Evolutionary conservation across 257 asterid species (phyloP).

Genomic region (Linaria vulgaris): DNA sequence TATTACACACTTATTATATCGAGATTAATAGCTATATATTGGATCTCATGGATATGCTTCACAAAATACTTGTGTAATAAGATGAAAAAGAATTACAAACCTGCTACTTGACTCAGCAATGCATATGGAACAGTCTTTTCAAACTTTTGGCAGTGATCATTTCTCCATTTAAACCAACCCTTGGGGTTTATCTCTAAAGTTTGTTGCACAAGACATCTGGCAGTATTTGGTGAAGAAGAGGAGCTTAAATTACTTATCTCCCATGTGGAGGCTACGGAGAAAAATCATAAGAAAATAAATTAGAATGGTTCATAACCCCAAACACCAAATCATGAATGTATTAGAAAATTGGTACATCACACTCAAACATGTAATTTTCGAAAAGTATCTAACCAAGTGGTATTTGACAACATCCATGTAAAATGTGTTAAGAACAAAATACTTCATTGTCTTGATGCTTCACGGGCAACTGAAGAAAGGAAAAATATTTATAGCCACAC

Average conservation of each 20-base stretch:
- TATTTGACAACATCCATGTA: too few relatives aligned
- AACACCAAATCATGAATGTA: too few relatives aligned
- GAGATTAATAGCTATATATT: neutral
- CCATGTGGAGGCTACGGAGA: conserved; percentile 85
- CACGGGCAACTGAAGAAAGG: too few relatives aligned
- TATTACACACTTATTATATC: neutral
- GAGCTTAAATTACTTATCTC: conserved; percentile 73
- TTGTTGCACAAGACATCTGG: conserved; percentile 76
- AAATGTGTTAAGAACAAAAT: too few relatives aligned
- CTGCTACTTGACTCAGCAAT: conserved; percentile 93
- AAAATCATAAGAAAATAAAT: conserved; percentile 26
- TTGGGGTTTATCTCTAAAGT: conserved; percentile 78
- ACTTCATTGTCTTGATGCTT: too few relatives aligned
- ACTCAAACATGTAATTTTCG: too few relatives aligned
- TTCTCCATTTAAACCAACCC: conserved; percentile 90
- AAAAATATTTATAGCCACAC: too few relatives aligned
- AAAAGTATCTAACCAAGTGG: too few relatives aligned
- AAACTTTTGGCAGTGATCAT: conserved; percentile 56
- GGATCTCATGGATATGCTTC: neutral
- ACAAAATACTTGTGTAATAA: conserved; percentile 13
- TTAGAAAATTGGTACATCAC: too few relatives aligned
- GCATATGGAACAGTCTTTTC: conserved; percentile 90
- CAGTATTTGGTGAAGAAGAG: conserved; percentile 45
- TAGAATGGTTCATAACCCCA: neutral
- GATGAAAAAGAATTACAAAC: conserved; percentile 41